Evolutionary conservation across 352 stramenopile genomes (phyloP).

Genomic region (Thraustochytrium striatum): DNA sequence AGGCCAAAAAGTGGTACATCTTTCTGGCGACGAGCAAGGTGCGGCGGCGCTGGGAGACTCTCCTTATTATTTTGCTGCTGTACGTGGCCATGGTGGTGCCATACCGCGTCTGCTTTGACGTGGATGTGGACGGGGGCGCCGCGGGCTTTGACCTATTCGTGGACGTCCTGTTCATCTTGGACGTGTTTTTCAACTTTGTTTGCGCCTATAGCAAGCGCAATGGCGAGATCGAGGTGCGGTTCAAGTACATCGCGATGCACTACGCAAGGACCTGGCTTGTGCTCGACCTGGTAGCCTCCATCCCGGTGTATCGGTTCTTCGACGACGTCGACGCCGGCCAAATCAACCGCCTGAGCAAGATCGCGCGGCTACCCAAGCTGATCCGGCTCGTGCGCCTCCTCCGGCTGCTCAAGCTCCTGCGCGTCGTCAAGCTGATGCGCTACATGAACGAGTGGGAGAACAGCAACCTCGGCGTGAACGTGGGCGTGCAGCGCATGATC

Average conservation of each 20-base stretch:
- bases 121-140: neutral
- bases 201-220: conserved; percentile 11
- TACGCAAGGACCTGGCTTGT: conserved; percentile 46
- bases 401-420: conserved; percentile 47
- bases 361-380: conserved; percentile 38
- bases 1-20: conserved; percentile 24
- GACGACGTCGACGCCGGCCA: neutral
- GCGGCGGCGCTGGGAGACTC: conserved; percentile 15
- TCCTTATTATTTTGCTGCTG: conserved; percentile 45
- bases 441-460: conserved; percentile 44
- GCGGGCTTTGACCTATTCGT: conserved; percentile 30
- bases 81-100: conserved; percentile 46
- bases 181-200: conserved; percentile 48
- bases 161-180: conserved; percentile 47
- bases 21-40: conserved; percentile 12
- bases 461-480: conserved; percentile 28
- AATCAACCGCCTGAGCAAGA: conserved; percentile 41
- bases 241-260: neutral
- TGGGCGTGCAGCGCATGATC: conserved; percentile 62
- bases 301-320: conserved; percentile 38
- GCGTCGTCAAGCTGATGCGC: conserved; percentile 42
- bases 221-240: conserved; percentile 42
- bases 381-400: conserved; percentile 43
- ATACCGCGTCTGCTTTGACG: conserved; percentile 45
- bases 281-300: conserved; percentile 44